These are phyloP conservation scores for Agrostemma githago DNA, from an alignment of 148 eudicot species.

Conservation along the genomic window DNA sequence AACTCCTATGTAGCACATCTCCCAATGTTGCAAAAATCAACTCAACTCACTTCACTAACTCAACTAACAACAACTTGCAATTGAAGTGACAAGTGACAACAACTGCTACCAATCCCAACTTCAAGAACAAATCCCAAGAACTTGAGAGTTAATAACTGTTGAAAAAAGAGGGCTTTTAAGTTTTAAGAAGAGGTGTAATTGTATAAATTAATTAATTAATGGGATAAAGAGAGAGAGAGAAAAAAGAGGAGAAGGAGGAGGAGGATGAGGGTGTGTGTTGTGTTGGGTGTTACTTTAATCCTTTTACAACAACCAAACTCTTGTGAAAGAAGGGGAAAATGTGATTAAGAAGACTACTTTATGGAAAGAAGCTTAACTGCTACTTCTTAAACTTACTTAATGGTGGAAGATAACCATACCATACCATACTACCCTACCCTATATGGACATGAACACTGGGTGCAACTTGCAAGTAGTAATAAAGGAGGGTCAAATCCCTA, in stretches of 20 bases:
- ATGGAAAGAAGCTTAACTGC: background rate
- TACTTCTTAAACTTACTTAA: background rate
- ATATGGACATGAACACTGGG: too few relatives aligned
- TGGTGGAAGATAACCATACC: too few relatives aligned
- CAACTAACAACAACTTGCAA: conserved; percentile 35
- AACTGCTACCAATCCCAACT: conserved; percentile 13
- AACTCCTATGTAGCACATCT: conserved; percentile 10
- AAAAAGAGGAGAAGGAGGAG: too few relatives aligned
- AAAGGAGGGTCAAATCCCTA: too few relatives aligned
- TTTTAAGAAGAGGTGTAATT: background rate
- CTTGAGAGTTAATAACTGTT: background rate
- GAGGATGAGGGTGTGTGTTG: too few relatives aligned
- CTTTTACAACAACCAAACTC: conserved; percentile 2
- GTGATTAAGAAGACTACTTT: conserved; percentile 9
- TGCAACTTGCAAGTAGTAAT: too few relatives aligned
- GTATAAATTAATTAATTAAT: background rate
- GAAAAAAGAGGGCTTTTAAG: background rate
- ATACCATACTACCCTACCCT: too few relatives aligned
- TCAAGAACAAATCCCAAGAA: conserved; percentile 33
- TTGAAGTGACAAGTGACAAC: conserved; percentile 25
- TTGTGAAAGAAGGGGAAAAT: conserved; percentile 20
- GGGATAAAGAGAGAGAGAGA: background rate
- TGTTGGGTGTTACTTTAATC: background rate
- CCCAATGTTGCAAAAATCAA: conserved; percentile 18
- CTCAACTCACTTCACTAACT: background rate